Base-by-base conservation (phyloP, 352 stramenopile species). In the Saprolegnia diclina region DNA sequence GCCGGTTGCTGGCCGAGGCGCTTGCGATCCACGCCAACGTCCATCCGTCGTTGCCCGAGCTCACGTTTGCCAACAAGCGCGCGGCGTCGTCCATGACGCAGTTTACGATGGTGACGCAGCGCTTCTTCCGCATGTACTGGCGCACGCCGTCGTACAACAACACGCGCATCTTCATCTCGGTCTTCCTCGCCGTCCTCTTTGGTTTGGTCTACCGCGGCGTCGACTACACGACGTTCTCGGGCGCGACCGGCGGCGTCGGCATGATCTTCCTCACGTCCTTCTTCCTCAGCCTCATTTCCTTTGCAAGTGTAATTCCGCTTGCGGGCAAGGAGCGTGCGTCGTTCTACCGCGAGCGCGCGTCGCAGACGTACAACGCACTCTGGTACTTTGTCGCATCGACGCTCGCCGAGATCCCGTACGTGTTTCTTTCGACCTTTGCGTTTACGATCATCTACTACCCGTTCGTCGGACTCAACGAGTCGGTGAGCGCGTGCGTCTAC, bases 291-390 rank as follows among this genome's bases (percentile, higher is more conserved):
- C n/a, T n/a, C n/a, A n/a, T n/a, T 96, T n/a, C 63, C 95, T 21
- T 77, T 79, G 71, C 71, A 84, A 38, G 87, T n/a, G n/a, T n/a
- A n/a, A 76, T 97, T 52, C 79, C 87, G 11, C 74, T 96, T 2
- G 82, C 92, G 26, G 76, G 86, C 56, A 79, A 83, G 14, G 88
- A 97, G 61, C 79, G 92, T 38, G 90, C 91, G 24, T 85, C 91
- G 37, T 98, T 95, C 73, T 98, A 98, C 79, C 79, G 92, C 7
- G 92, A 98, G 72, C 89, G 94, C 29, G 82, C 87, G 19, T 82
- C 89, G 19, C 72, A 92, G 71, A 97, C 95, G 67, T 98, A 98
- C 71, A 81, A 88, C 55, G 74, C 86, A 26, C 67, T 83, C 1
- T 87, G 89, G 71, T 94, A 97, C 67, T 85, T 84, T 26, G 69